Percentiles rank a stretch among this genome's conserved stretches.
Conservation (phyloP, 192 early-diverging fungal species). For the Coemansia aciculifera region DNA sequence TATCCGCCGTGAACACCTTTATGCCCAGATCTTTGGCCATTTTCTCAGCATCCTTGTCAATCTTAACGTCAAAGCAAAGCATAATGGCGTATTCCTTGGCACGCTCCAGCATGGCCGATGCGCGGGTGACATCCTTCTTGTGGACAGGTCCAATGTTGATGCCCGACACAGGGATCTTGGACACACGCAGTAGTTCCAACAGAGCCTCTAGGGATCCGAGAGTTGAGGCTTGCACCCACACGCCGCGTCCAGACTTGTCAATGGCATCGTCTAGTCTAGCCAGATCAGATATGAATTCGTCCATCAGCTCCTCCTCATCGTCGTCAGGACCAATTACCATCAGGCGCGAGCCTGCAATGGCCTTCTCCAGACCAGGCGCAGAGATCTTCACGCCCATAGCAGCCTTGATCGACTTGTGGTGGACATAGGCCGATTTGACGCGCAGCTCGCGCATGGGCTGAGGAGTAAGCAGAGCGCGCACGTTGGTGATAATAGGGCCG, state of each 20-base stretch:
- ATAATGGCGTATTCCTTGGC: slow-evolving; percentile 82
- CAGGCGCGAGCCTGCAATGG: slow-evolving; percentile 94
- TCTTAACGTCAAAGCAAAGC: slow-evolving; percentile 89
- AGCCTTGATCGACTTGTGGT: slow-evolving; percentile 96
- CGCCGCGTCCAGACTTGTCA: slow-evolving; percentile 85
- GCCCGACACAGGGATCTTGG: slow-evolving; percentile 94
- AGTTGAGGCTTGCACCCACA: slow-evolving; percentile 98
- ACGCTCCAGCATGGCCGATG: slow-evolving; percentile 89
- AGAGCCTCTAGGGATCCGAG: slow-evolving; percentile 97
- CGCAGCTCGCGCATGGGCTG: slow-evolving; percentile 97
- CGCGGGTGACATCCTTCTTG: slow-evolving; percentile 93
- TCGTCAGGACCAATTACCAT: slow-evolving; percentile 92
- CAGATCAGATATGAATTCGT: slow-evolving; percentile 94
- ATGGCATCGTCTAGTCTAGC: slow-evolving; percentile 71
- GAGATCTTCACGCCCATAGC: slow-evolving; percentile 95
- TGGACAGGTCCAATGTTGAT: slow-evolving; percentile 98
- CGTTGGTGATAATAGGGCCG: slow-evolving; percentile 90
- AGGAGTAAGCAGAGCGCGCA: slow-evolving; percentile 96
- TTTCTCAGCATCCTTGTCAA: slow-evolving; percentile 86
- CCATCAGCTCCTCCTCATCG: slow-evolving; percentile 92
- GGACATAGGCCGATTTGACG: slow-evolving; percentile 93
- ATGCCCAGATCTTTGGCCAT: slow-evolving; percentile 90
- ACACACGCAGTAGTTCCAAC: slow-evolving; percentile 83
- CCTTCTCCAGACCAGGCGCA: slow-evolving; percentile 92
- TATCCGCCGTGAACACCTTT: slow-evolving; percentile 93